Evolutionary conservation across 495 filamentous ascomycete species (phyloP).

Genomic region (Massariosphaeria phaeospora): DNA sequence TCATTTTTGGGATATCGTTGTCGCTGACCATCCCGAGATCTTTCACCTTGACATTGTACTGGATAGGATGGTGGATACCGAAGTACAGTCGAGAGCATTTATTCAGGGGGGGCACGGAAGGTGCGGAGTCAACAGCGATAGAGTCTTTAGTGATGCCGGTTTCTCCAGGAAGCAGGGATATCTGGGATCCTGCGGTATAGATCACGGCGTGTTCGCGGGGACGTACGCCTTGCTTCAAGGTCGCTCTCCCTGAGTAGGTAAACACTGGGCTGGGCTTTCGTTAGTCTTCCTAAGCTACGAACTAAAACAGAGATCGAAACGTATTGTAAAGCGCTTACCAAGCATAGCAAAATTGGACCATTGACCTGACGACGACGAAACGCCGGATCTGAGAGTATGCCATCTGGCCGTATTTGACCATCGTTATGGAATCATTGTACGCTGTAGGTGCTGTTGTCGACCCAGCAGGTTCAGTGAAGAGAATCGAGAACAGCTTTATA

Average conservation of each 20-base stretch:
- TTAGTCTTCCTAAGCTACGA: not conserved
- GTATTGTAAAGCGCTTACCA: not conserved
- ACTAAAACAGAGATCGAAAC: too few relatives aligned
- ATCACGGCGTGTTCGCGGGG: constrained; percentile 1
- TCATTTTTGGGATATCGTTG: not conserved
- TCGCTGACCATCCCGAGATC: not conserved
- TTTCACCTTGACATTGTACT: constrained; percentile 12
- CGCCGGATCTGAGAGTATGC: not conserved
- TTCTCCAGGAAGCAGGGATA: not conserved
- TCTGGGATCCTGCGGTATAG: not conserved
- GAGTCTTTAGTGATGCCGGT: not conserved
- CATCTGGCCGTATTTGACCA: not conserved
- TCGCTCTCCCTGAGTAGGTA: not conserved
- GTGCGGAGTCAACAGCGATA: not conserved
- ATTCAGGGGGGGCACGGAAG: not conserved
- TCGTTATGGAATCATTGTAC: not conserved
- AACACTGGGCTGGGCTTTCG: not conserved
- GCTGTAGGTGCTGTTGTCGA: not conserved
- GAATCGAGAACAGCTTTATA: not conserved
- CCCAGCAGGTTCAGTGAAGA: constrained; percentile 1
- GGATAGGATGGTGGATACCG: constrained; percentile 9
- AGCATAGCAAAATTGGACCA: constrained; percentile 1
- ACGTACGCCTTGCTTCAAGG: not conserved
- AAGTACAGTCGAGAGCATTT: not conserved
- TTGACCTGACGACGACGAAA: not conserved